Base-by-base conservation (phyloP, 148 eudicot genomes). In the Nyssa sinensis region DNA sequence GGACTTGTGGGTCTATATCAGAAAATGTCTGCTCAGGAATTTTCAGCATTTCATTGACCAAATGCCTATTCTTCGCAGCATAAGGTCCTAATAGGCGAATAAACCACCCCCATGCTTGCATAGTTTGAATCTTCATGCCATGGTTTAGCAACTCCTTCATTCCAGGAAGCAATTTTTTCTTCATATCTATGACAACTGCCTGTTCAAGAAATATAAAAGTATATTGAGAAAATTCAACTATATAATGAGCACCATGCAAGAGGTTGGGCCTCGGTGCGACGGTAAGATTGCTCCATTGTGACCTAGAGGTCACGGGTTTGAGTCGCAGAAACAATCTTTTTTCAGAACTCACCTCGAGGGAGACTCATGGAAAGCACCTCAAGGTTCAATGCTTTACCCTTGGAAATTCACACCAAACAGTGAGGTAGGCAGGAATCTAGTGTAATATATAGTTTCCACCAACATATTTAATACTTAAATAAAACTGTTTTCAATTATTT, bases 31-130 rank as follows among this genome's bases (percentile, higher is more conserved):
- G 85, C 82, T 93, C 97, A 6, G 89, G 88, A 75, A 93, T 64
- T 80, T 89, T 91, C 25, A 93, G 88, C 86, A 93, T 86, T 78
- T 86, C 91, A 84, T 93, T 93, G 39, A 93, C 83, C 76, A 93
- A 75, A 73, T 88, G 92, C 79, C 88, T 89, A 59, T 74, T 80
- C 78, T 88, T 89, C 71, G 83, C 35, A 30, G 85, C 87, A 81
- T 84, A 82, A 67, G 88, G 81, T 77, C 94, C 97, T 59, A 91
- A 83, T 57, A 93, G 74, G 76, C 89, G 86, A 53, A 91, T 85
- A 74, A 81, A 89, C 97, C 98, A 93, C 77, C 90, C 84, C 98
- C 98, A 93, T 58, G 94, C 94, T 85, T 86, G 87, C 76, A 93
- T 72, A 72, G 86, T 77, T 69, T 86, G 97, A 81, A 89, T 82